Evolutionary conservation across 208 protist species (phyloP), one percentile per base, ranked within the genome.

Genomic region (Leishmania martiniquensis): DNA sequence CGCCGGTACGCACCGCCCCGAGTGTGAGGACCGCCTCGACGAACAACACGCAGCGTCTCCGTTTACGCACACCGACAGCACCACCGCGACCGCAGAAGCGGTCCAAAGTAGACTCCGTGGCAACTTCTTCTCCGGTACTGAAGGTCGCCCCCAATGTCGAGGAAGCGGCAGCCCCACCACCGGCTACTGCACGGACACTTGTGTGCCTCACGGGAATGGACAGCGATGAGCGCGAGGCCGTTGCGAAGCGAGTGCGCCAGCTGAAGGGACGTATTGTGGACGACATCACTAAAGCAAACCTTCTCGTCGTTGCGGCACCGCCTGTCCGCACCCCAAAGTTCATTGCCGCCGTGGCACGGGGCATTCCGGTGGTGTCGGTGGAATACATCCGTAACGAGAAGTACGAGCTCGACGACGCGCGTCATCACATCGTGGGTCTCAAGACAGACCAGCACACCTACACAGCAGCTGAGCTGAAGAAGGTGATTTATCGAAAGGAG

Each of bases 291-390:
- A 87, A 90, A 37, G 85, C 90, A 1, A 89, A 89, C 71, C 60
- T 94, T 4, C 87, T 96, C 20, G 78, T 97, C 29, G 91, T 96
- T 4, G 72, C 74, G 15, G 55, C 60, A n/a, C 92, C 94, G 2
- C 80, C 88, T 4, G 72, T 85, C 44, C 89, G 94, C 2, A 97
- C 94, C 15, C 94, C 94, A 0, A 97, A 97, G 78, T 89, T 97
- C 70, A 85, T 97, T 55, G 92, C 96, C 59, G 92, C 94, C 0
- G 91, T 95, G 4, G 92, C 84, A 0, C 83, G 87, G 12, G 91
- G 91, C 49, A 92, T 95, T 77, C 92, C 92, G 22, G 80, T 97
- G n/a, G 90, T 94, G 45, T 75, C 83, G 22, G 85, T 75, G 12
- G 80, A 87, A 22, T 83, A 83, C 55, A 87, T 94, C 65, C 66